phyloP scores from a whole-genome alignment of 2,329 filamentous ascomycete species.

The Gyromitra esculenta region DNA sequence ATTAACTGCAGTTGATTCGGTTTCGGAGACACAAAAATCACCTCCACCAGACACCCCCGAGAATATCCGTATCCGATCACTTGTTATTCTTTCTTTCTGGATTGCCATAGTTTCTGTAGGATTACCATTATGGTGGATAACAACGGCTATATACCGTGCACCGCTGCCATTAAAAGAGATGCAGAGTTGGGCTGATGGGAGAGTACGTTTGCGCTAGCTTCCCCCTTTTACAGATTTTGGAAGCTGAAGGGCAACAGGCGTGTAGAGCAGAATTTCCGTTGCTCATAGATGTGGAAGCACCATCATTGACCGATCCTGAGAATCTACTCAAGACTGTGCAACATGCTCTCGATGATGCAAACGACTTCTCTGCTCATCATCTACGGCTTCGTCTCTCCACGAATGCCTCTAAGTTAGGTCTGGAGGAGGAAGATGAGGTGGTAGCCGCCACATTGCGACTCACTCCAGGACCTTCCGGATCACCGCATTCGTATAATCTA shows the following conservation, averaged over 20 bases:
- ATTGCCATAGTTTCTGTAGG: constrained; percentile 82
- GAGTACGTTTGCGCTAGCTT: constrained; percentile 66
- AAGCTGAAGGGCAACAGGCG: constrained; percentile 66
- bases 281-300: constrained; percentile 78
- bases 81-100: constrained; percentile 91
- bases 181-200: constrained; percentile 90
- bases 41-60: constrained; percentile 82
- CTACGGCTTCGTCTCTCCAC: constrained; percentile 74
- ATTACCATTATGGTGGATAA: constrained; percentile 94
- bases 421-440: constrained; percentile 61
- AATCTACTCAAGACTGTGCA: constrained; percentile 76
- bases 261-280: constrained; percentile 90
- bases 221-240: constrained; percentile 22
- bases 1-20: constrained; percentile 15
- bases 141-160: constrained; percentile 90
- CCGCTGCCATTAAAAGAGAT: constrained; percentile 83
- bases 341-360: constrained; percentile 83
- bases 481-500: constrained; percentile 66
- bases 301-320: constrained; percentile 72
- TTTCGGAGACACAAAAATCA: constrained; percentile 59
- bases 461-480: constrained; percentile 69
- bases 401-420: constrained; percentile 46
- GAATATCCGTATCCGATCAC: constrained; percentile 74
- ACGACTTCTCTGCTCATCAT: constrained; percentile 85
- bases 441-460: constrained; percentile 77